Evolutionary conservation across 352 stramenopile species (phyloP), one percentile per base, ranked within the genome.

Genomic region (Globisporangium spinosum): DNA sequence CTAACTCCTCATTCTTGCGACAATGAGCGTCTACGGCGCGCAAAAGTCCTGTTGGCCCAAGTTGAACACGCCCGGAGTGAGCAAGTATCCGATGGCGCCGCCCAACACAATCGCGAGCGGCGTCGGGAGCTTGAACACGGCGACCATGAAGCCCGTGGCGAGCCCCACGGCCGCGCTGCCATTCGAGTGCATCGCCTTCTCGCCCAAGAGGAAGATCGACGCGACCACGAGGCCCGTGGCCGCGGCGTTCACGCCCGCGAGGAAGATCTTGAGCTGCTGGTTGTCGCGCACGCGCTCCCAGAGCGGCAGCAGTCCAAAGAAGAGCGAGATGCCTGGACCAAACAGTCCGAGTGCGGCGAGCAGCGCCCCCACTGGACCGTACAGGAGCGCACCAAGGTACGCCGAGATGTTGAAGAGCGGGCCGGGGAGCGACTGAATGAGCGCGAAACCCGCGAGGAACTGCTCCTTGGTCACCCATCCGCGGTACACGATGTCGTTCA

Each of bases 401-500:
- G 91, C 75, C 58, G 94, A 91, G 65, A 98, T 98, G 82, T 98
- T 98, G 80, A 98, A 98, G 8, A 98, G 74, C 5, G 96, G 94
- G 0, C 96, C 96, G 13, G 96, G 94, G 59, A 98, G 85, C 20
- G 87, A 91, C 73, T 98, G 94, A 9, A 97, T 89, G 20, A 98
- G 73, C 53, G 91, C 96, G 58, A 98, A 91, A 25, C 96, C 96
- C 62, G 97, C 82, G 38, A 98, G 87, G 64, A 98, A 98, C 72
- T 98, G 79, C 29, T 97, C 85, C 64, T 98, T 91, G 20, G 90
- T 92, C 25, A 97, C 77, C 89, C 92, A 98, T 64, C 91, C 93
- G 75, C 77, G 77, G 62, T 84, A 77, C 27, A 96, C 88, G 32
- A 95, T 77, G 65, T 93, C 79, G 70, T 85, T 80, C 32, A 95